phyloP scores from a whole-genome alignment of 805 yeast species.

The Metschnikowia reukaufii region DNA sequence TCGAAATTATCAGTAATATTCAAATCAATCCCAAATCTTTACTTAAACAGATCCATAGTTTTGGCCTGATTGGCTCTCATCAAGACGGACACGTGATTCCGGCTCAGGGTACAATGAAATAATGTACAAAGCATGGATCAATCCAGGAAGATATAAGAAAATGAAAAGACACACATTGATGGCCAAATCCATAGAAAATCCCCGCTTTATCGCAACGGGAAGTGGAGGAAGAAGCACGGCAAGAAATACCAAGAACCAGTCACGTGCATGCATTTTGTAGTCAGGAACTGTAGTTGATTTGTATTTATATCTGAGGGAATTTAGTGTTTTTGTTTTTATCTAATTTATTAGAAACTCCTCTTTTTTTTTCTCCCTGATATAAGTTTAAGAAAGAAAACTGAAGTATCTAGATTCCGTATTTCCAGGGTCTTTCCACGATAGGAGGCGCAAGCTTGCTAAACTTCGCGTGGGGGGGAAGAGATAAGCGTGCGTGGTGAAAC shows the following conservation, averaged over 20 bases:
- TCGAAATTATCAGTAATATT: too few species aligned
- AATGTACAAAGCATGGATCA: slow-evolving; percentile 75
- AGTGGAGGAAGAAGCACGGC: slow-evolving; percentile 76
- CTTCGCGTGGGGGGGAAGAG: too few species aligned
- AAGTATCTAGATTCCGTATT: too few species aligned
- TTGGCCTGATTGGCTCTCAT: slow-evolving; percentile 3
- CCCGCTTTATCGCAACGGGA: slow-evolving; percentile 73
- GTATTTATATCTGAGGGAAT: not conserved
- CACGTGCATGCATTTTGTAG: slow-evolving; percentile 42
- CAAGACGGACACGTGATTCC: slow-evolving; percentile 24
- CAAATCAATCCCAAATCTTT: too few species aligned
- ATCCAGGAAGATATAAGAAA: slow-evolving; percentile 75
- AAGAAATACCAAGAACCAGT: slow-evolving; percentile 64
- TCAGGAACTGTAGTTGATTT: not conserved
- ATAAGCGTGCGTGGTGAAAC: too few species aligned
- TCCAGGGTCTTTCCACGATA: too few species aligned
- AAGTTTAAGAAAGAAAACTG: too few species aligned
- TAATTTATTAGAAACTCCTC: too few species aligned
- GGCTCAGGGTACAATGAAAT: slow-evolving; percentile 67
- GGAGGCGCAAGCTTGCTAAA: too few species aligned
- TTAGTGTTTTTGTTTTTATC: not conserved
- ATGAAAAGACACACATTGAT: slow-evolving; percentile 71
- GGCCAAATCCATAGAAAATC: slow-evolving; percentile 61
- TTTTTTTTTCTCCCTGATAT: too few species aligned
- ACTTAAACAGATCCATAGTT: slow-evolving; percentile 12